Evolutionary conservation across 768 basidiomycete genomes (phyloP).

Genomic region (Mycena rosella): DNA sequence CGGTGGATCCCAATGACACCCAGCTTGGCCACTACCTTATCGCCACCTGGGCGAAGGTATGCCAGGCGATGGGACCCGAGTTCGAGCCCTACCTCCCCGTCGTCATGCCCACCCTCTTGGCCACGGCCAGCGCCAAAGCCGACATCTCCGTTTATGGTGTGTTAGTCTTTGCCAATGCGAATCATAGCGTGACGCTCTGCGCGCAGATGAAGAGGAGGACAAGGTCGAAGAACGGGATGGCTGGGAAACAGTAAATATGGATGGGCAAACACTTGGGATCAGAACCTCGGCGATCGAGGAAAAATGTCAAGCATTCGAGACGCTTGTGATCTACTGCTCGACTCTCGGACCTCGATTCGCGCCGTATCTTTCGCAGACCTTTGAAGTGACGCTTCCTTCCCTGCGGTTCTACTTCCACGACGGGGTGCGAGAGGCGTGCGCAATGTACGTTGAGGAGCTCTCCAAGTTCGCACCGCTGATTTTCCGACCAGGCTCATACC

Average conservation of each 20-base stretch:
- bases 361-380: slow-evolving; percentile 77
- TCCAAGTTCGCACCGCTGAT: slow-evolving; percentile 1
- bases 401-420: slow-evolving; percentile 87
- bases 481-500: slow-evolving; percentile 70
- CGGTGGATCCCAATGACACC: slow-evolving; percentile 78
- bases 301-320: slow-evolving; percentile 90
- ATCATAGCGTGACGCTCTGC: background rate
- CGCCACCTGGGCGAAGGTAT: slow-evolving; percentile 90
- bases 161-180: slow-evolving; percentile 32
- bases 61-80: slow-evolving; percentile 85
- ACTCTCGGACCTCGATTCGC: slow-evolving; percentile 75
- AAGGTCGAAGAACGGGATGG: slow-evolving; percentile 73
- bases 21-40: slow-evolving; percentile 83
- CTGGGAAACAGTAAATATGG: slow-evolving; percentile 84
- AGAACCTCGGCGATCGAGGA: slow-evolving; percentile 87
- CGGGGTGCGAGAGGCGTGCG: slow-evolving; percentile 83
- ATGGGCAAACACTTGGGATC: slow-evolving; percentile 82
- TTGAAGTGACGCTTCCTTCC: slow-evolving; percentile 80
- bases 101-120: slow-evolving; percentile 85
- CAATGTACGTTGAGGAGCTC: slow-evolving; percentile 64
- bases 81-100: slow-evolving; percentile 90
- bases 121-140: slow-evolving; percentile 83
- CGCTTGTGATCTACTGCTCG: slow-evolving; percentile 84
- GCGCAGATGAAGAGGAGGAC: slow-evolving; percentile 67
- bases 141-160: slow-evolving; percentile 81